These are phyloP conservation scores for Ilyonectria mors-panacis DNA, from an alignment of 2,329 filamentous ascomycete genomes.

Conservation along the genomic window DNA sequence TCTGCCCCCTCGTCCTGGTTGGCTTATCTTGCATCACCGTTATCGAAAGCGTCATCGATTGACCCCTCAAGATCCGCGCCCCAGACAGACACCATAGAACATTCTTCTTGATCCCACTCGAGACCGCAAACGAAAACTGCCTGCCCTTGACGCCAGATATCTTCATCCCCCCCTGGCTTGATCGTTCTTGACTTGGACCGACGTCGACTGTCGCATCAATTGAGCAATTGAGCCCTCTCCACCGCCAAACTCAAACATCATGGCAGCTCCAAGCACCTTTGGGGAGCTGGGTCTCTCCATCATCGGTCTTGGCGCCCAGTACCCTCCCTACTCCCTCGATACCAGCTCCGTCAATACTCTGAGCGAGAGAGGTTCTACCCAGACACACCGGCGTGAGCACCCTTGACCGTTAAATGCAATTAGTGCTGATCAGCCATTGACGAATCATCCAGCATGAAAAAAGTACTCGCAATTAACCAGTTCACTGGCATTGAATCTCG, in stretches of 20 bases:
- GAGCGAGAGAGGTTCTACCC: conserved; percentile 70
- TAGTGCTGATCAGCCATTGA: conserved; percentile 11
- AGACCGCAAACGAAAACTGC: conserved; percentile 33
- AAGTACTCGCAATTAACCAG: conserved; percentile 74
- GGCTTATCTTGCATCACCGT: conserved; percentile 26
- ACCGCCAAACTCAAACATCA: conserved; percentile 45
- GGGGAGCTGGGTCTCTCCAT: conserved; percentile 73
- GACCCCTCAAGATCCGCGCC: conserved; percentile 15
- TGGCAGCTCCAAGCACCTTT: conserved; percentile 60
- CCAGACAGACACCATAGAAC: conserved; percentile 26
- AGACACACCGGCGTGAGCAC: conserved; percentile 70
- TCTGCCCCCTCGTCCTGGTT: neutral
- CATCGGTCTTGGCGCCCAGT: conserved; percentile 71
- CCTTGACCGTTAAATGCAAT: neutral
- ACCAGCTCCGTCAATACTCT: conserved; percentile 67
- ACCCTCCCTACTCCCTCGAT: conserved; percentile 70
- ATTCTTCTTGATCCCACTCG: conserved; percentile 6
- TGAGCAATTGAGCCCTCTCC: conserved; percentile 18
- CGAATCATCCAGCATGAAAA: conserved; percentile 66
- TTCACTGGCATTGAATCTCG: conserved; percentile 76
- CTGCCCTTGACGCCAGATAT: neutral
- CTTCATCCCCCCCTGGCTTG: neutral
- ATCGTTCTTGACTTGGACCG: neutral
- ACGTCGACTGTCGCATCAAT: neutral
- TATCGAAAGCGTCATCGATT: conserved; percentile 44